Base-by-base conservation (phyloP, 2,329 filamentous ascomycete species). In the Cladorrhinum sp. region DNA sequence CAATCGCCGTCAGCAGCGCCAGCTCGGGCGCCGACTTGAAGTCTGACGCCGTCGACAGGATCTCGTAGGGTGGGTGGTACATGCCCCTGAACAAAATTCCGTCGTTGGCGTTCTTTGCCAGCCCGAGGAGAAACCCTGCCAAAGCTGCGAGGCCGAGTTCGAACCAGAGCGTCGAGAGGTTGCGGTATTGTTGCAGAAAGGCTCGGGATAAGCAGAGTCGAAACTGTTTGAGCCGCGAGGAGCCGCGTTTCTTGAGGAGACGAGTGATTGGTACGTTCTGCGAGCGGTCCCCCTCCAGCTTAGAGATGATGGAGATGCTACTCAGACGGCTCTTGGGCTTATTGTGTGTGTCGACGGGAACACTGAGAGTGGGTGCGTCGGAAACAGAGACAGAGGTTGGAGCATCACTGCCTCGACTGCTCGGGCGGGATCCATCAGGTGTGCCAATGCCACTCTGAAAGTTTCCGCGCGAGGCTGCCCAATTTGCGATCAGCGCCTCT, bases 131-230 rank as follows among this genome's bases (percentile, higher is more conserved):
- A 8, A 78, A 72, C 2, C 83, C 84, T 0, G 82, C 79, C 1
- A 85, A 69, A 0, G 76, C 75, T 4, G 80, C 80, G 36, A 85
- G 76, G 7, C 74, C 78, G 62, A 85, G 77, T 68, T 86, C 83
- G 59, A 83, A 81, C 68, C 77, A 78, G 69, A 85, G 79, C 1
- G 77, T 76, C 0, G 77, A 76, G 56, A 77, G 77, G 32, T 76
- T 73, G 25, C 84, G 82, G 64, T 80, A 81, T 70, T 87, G 84
- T 70, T 87, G 85, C 2, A 81, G 74, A 64, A 85, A 75, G 4
- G 82, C 77, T 2, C 85, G 78, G 2, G 70, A 66, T 41, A 84
- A 75, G 65, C 82, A 85, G 22, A 84, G 79, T 73, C 77, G 81
- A 0, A 76, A 71, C 72, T 87, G 84, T 52, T 76, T 77, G 38